Evolutionary conservation across 2,329 filamentous ascomycete species (phyloP).

Genomic region (Trichoderma atrobrunneum): DNA sequence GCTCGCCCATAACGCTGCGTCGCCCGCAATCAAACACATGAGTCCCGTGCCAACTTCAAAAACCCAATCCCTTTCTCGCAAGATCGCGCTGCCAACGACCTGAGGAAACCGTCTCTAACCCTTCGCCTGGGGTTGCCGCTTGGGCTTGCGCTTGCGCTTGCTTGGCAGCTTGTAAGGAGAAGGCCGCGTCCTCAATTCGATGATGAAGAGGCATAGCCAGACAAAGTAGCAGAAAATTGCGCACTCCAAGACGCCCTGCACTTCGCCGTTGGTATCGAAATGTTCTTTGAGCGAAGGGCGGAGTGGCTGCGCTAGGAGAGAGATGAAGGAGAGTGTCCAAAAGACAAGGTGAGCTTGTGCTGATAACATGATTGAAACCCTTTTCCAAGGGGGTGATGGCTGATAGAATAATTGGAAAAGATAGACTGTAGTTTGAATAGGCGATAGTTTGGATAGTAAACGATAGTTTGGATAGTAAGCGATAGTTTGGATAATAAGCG

Average conservation of each 20-base stretch:
- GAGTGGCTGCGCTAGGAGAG: neutral
- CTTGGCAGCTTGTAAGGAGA: neutral
- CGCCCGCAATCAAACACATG: constrained; percentile 13
- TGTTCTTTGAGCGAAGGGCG: neutral
- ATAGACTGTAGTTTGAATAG: neutral
- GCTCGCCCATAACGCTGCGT: constrained; percentile 3
- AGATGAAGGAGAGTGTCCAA: neutral
- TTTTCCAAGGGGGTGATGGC: neutral
- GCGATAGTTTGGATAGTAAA: neutral
- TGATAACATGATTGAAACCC: neutral
- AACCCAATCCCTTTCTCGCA: neutral
- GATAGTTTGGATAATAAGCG: neutral
- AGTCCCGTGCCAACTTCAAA: neutral
- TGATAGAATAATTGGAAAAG: neutral
- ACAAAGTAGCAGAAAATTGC: neutral
- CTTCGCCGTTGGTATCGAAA: neutral
- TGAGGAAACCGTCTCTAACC: neutral
- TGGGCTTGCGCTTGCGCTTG: no score
- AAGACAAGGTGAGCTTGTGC: neutral
- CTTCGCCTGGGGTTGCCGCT: no score
- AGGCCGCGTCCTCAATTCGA: neutral
- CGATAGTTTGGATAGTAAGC: no score
- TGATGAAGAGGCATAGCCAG: neutral
- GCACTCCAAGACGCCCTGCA: neutral
- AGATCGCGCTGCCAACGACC: no score